Base-by-base conservation (phyloP, 2,329 filamentous ascomycete species). In the Phyllosticta paracitricarpa region DNA sequence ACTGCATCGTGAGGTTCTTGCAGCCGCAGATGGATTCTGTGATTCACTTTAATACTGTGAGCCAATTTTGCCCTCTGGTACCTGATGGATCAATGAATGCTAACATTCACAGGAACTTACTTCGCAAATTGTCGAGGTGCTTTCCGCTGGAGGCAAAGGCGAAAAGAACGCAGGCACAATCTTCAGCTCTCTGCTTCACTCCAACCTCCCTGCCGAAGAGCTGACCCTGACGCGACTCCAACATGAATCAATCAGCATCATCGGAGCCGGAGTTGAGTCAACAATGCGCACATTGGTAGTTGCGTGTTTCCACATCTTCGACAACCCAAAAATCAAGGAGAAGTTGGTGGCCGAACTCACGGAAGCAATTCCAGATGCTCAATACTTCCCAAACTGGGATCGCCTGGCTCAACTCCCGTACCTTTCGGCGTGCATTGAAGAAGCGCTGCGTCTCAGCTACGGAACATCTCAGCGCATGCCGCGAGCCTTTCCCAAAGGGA, bases 381-480 rank as follows among this genome's bases (percentile, higher is more conserved):
- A 19, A 1, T 2, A 28, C 4, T 26, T 54, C 19, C 56, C 57
- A 7, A 30, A 25, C 26, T 59, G 55, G 56, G 7, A 12, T 2
- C 25, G 26, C 25, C 59, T 63, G 3, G 63, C 60, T 28, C 33
- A 58, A 40, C 54, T 64, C 3, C 57, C 57, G 17, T 64, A 62
- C 33, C 57, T 64, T 12, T 28, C 48, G n/a, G 63, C 63, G 3
- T 57, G 40, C 51, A 22, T 64, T 14, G 8, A 71, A 64, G 72
- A 76, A 59, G 66, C 68, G 7, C 65, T 69, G 12, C 68, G 73
- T 2, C 66, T 78, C 17, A 68, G 66, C 2, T 77, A 76, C 56
- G 75, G 75, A 1, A 73, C 72, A 17, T 72, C 73, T 1, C 26
- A 28, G 26, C 66, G 76, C 51, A 71, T 59, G 30, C 52, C 51